These are phyloP conservation scores for Triticum timopheevii DNA, from an alignment of 176 grass and related monocot species.

Conservation along the genomic window DNA sequence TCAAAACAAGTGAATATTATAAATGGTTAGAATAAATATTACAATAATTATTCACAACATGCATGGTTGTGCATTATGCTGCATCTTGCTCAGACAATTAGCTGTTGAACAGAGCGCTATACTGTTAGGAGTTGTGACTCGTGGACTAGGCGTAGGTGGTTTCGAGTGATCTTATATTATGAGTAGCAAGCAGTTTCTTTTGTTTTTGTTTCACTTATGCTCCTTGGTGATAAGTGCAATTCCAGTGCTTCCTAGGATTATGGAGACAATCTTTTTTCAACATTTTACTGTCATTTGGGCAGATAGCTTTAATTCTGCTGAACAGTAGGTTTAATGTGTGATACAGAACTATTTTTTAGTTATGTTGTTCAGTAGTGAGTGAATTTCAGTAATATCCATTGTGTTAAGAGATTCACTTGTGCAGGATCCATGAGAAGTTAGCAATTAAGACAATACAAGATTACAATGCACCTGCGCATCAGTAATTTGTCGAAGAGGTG, in stretches of 20 bases:
- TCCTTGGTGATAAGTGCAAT: background rate
- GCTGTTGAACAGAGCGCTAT: background rate
- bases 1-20: background rate
- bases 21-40: slow-evolving; percentile 14
- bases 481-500: slow-evolving; percentile 97
- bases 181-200: background rate
- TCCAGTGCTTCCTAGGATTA: background rate
- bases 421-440: background rate
- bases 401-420: slow-evolving; percentile 25
- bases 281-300: slow-evolving; percentile 14
- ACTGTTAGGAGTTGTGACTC: background rate
- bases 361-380: background rate
- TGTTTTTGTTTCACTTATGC: slow-evolving; percentile 9
- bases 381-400: background rate
- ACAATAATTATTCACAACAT: background rate
- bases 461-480: slow-evolving; percentile 63
- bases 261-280: background rate
- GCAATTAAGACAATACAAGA: background rate
- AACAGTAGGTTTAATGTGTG: background rate
- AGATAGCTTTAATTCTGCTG: slow-evolving; percentile 6
- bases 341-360: background rate
- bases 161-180: background rate
- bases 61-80: slow-evolving; percentile 1
- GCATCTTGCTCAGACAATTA: background rate
- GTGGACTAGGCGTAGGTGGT: slow-evolving; percentile 13